A percentile compares a stretch with the other conserved stretches of the same genome.
Evolutionary conservation across 2,329 filamentous ascomycete genomes (phyloP).

Genomic region (Bipolaris cookei): DNA sequence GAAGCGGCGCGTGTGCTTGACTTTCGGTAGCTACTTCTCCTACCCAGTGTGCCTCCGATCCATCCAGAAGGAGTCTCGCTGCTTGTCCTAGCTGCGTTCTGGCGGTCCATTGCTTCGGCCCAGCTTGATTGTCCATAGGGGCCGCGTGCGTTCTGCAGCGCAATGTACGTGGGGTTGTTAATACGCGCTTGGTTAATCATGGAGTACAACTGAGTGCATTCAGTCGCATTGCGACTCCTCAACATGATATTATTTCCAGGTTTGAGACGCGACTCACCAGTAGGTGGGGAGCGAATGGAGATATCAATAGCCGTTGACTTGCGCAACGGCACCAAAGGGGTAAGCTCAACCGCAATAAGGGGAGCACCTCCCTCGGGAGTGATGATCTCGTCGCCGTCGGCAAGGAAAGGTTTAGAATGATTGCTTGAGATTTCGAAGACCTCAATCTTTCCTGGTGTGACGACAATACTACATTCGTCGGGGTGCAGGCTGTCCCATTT

Average conservation of each 20-base stretch:
- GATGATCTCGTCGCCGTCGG: slow-evolving; percentile 50
- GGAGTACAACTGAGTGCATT: slow-evolving; percentile 82
- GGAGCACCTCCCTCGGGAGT: slow-evolving; percentile 53
- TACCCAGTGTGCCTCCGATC: slow-evolving; percentile 54
- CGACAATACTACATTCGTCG: slow-evolving; percentile 67
- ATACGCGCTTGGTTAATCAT: slow-evolving; percentile 88
- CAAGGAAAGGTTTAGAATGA: slow-evolving; percentile 52
- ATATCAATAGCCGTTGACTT: slow-evolving; percentile 93
- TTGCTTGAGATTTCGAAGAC: slow-evolving; percentile 63
- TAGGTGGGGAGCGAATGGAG: slow-evolving; percentile 87
- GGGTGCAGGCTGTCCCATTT: slow-evolving; percentile 67
- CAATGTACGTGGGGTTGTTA: slow-evolving; percentile 89
- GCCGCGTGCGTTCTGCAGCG: slow-evolving; percentile 75
- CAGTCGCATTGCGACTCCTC: slow-evolving; percentile 75
- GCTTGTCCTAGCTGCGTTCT: slow-evolving; percentile 53
- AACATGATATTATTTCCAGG: slow-evolving; percentile 85
- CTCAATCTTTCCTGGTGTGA: slow-evolving; percentile 69
- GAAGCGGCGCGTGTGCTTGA: slow-evolving; percentile 61
- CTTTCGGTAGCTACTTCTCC: slow-evolving; percentile 63
- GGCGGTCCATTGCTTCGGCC: slow-evolving; percentile 60
- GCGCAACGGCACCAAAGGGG: slow-evolving; percentile 86
- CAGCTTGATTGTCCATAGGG: slow-evolving; percentile 54
- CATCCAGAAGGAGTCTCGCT: slow-evolving; percentile 55
- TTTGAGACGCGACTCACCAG: slow-evolving; percentile 71
- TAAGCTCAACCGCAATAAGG: slow-evolving; percentile 79